phyloP scores from a whole-genome alignment of 306 rosid genomes.

The Inga laurina region DNA sequence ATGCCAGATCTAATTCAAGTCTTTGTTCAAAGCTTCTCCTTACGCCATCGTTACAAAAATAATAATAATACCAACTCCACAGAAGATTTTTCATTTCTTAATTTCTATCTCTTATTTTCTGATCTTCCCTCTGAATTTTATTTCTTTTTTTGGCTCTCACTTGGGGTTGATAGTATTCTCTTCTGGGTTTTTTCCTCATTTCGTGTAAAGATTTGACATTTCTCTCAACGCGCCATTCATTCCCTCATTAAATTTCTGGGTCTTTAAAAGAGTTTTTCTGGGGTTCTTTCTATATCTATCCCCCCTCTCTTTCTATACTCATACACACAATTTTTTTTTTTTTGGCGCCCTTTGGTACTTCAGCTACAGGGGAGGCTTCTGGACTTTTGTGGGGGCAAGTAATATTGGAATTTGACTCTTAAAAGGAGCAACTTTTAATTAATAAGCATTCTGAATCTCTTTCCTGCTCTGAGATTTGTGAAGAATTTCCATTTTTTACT shows the following conservation, averaged over 20 bases:
- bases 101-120: neutral
- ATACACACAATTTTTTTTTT: neutral
- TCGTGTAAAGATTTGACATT: slow-evolving; percentile 32
- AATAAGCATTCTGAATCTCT: neutral
- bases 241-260: slow-evolving; percentile 14
- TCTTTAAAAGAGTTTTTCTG: slow-evolving; percentile 22
- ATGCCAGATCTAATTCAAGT: slow-evolving; percentile 52
- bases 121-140: slow-evolving; percentile 20
- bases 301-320: neutral
- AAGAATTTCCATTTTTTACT: neutral
- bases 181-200: slow-evolving; percentile 10
- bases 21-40: slow-evolving; percentile 39
- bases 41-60: slow-evolving; percentile 1
- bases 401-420: neutral
- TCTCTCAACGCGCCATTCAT: neutral
- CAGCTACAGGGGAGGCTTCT: neutral
- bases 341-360: neutral
- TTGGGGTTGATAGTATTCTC: slow-evolving; percentile 10
- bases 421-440: neutral
- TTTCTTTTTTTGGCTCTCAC: slow-evolving; percentile 16
- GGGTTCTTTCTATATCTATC: slow-evolving; percentile 9
- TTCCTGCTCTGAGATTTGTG: slow-evolving; percentile 5
- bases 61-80: slow-evolving; percentile 6
- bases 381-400: slow-evolving; percentile 28
- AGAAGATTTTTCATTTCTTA: slow-evolving; percentile 12